Evolutionary conservation across 805 yeast species (phyloP), one percentile per base, ranked within the genome.

Genomic region (Zygoascus flipseniorum): DNA sequence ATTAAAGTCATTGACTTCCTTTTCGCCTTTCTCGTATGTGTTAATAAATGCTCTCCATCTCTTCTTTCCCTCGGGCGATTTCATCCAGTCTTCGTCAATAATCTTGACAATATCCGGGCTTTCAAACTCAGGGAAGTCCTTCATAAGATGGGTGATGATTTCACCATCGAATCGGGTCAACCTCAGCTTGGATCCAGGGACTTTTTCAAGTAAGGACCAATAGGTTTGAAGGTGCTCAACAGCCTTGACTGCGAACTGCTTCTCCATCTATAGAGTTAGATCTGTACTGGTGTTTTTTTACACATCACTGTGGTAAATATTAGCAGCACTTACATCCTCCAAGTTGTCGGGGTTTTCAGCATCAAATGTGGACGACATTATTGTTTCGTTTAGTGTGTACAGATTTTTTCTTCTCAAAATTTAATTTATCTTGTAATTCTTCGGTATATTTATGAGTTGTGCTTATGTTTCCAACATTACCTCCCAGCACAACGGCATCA

Each of bases 221-320:
- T 92, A 93, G 1, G 96, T 84, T 66, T 89, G 95, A 54, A 96
- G 93, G 69, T 93, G 98, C 70, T 80, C 83, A 16, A 93, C 99
- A 5, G 98, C 99, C 71, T 86, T 88, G 55, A 93, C 99, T 43
- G 99, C 98, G 66, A 93, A 93, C 74, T 93, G 98, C 77, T 82
- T 89, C 72, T 93, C 99, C 65, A 93, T 89, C 69, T 65, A 42
- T 11, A 18, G 19, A 10, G 26, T 13, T 16, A 10, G 52, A 32
- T 53, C 52, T 44, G 37, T 8, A 35, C 39, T 11, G 4, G 4
- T 13, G 4, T 35, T 35, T 35, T 8, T 35, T 35, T 35, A 5
- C 4, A 35, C 39, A 31, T 23, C 3, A 6, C 6, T 3, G 6
- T 23, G 6, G 28, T 6, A 23, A 23, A 23, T 4, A 4, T 4